Evolutionary conservation across 108 stramenopile genomes (phyloP).

Genomic region (Cyclotella sp.): DNA sequence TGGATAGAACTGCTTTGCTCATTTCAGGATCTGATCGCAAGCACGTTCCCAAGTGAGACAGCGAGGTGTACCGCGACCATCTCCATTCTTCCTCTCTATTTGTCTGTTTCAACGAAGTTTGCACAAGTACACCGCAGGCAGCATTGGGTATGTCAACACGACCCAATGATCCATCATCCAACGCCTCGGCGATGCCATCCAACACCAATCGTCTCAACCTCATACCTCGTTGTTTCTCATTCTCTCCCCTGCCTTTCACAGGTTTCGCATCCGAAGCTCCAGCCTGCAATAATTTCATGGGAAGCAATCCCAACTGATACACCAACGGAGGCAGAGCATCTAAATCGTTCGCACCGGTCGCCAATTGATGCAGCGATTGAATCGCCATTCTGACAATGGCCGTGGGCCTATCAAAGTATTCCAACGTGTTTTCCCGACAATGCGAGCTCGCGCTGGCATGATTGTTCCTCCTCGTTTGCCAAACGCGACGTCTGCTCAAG

Average conservation of each 20-base stretch:
- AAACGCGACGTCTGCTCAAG: slow-evolving; percentile 23
- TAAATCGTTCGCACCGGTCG: slow-evolving; percentile 1
- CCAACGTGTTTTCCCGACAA: slow-evolving; percentile 19
- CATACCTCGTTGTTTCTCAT: slow-evolving; percentile 40
- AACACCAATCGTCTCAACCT: slow-evolving; percentile 36
- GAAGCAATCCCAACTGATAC: slow-evolving; percentile 45
- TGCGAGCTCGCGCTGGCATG: too few species aligned
- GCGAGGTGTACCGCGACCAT: slow-evolving; percentile 49
- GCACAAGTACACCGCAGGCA: slow-evolving; percentile 2
- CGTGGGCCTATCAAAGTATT: slow-evolving; percentile 37
- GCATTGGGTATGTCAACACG: neutral
- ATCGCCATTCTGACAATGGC: slow-evolving; percentile 19
- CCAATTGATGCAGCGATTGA: slow-evolving; percentile 1
- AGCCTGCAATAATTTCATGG: neutral
- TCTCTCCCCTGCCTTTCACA: slow-evolving; percentile 9
- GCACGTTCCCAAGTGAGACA: slow-evolving; percentile 44
- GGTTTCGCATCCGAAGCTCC: neutral
- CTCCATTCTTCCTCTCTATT: slow-evolving; percentile 36
- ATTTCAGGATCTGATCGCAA: slow-evolving; percentile 48
- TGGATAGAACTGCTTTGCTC: slow-evolving; percentile 42
- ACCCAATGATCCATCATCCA: slow-evolving; percentile 20
- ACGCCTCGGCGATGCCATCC: slow-evolving; percentile 38
- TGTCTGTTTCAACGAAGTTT: neutral
- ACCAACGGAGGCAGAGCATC: slow-evolving; percentile 51
- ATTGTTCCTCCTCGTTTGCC: slow-evolving; percentile 6